Percentiles rank a stretch among this genome's conserved stretches.
Evolutionary conservation across 2,329 filamentous ascomycete genomes (phyloP).

Genomic region (Penicillium sp.): DNA sequence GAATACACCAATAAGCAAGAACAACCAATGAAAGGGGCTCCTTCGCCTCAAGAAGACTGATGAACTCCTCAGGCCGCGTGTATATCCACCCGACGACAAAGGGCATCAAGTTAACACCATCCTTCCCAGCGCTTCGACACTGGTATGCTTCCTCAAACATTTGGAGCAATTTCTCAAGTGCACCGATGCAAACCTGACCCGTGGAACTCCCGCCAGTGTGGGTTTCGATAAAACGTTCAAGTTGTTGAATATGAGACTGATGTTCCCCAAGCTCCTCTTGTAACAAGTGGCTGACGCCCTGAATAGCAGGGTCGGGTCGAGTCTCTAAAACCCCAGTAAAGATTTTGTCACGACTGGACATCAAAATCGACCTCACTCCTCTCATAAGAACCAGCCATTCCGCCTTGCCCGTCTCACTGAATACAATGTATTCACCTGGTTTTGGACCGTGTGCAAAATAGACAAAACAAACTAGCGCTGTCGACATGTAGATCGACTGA

Average conservation of each 20-base stretch:
- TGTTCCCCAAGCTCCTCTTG: constrained; percentile 18
- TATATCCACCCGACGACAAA: constrained; percentile 33
- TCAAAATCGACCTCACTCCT: constrained; percentile 29
- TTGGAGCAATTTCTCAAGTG: constrained; percentile 12
- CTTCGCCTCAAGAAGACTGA: constrained; percentile 25
- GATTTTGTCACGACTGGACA: constrained; percentile 16
- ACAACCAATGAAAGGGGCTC: constrained; percentile 27
- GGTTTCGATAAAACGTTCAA: constrained; percentile 13
- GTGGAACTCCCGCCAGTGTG: neutral
- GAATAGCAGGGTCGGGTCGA: neutral
- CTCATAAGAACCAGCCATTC: constrained; percentile 35
- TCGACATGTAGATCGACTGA: constrained; percentile 33
- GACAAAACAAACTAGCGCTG: constrained; percentile 31
- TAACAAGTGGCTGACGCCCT: constrained; percentile 10
- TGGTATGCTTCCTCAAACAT: constrained; percentile 22
- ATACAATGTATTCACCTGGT: constrained; percentile 33
- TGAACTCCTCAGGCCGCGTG: constrained; percentile 22
- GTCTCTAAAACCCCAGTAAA: constrained; percentile 27
- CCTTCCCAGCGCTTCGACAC: constrained; percentile 4
- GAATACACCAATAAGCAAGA: constrained; percentile 31
- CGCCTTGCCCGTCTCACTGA: constrained; percentile 26
- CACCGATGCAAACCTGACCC: constrained; percentile 5
- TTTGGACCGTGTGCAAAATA: constrained; percentile 35
- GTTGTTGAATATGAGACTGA: constrained; percentile 7
- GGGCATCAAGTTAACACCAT: constrained; percentile 23